Conservation (phyloP, 2,329 filamentous ascomycete species). For the Neospermospora avenae region DNA sequence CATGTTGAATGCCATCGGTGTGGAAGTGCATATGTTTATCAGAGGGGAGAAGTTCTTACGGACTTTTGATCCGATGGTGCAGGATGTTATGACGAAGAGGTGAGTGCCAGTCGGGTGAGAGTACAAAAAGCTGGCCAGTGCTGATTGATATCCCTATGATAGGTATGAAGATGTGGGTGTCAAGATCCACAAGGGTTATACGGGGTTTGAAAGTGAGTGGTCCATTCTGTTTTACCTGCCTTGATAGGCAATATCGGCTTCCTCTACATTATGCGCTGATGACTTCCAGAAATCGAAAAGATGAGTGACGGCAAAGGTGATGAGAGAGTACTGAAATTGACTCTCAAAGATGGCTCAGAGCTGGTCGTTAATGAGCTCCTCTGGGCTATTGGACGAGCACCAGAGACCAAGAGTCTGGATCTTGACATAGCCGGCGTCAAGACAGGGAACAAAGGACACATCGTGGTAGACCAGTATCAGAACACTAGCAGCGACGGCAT, state of each 20-base stretch:
- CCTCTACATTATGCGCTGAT: constrained; percentile 21
- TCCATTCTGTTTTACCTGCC: not conserved
- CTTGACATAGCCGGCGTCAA: constrained; percentile 70
- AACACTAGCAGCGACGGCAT: constrained; percentile 75
- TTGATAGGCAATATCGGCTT: not conserved
- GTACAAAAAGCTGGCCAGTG: no score
- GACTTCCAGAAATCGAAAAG: constrained; percentile 60
- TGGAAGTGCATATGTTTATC: constrained; percentile 85
- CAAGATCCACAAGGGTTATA: constrained; percentile 44
- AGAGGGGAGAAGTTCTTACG: constrained; percentile 76
- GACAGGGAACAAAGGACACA: constrained; percentile 62
- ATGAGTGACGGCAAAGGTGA: constrained; percentile 65
- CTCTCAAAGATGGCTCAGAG: constrained; percentile 61
- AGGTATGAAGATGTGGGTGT: constrained; percentile 46
- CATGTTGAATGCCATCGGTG: constrained; percentile 84
- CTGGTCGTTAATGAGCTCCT: constrained; percentile 62
- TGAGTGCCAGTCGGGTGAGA: constrained; percentile 72
- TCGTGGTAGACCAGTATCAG: constrained; percentile 75
- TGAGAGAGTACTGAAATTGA: constrained; percentile 64
- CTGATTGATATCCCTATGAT: no score
- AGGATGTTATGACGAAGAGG: constrained; percentile 74
- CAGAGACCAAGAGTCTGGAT: constrained; percentile 68
- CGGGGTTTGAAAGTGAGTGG: constrained; percentile 40
- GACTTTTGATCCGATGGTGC: constrained; percentile 80
- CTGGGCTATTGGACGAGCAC: constrained; percentile 77